phyloP scores from a whole-genome alignment of 495 filamentous ascomycete species.

The Parathielavia hyrcaniae region DNA sequence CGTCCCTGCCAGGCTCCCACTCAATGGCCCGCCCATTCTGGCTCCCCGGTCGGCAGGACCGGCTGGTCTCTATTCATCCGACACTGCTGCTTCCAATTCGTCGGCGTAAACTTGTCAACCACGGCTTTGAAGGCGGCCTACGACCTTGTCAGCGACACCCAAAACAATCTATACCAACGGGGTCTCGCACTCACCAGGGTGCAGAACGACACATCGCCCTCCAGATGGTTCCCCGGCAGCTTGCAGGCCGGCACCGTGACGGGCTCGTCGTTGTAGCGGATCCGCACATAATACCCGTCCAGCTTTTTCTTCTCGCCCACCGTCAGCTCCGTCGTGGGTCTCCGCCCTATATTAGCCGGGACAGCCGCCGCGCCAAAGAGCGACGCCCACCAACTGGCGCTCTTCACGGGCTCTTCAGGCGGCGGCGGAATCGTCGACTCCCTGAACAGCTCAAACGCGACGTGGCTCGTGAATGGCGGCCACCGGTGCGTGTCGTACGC shows the following conservation, averaged over 20 bases:
- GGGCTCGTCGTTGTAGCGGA: slow-evolving; percentile 83
- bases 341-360: slow-evolving; percentile 46
- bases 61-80: slow-evolving; percentile 54
- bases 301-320: slow-evolving; percentile 48
- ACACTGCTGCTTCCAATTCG: slow-evolving; percentile 73
- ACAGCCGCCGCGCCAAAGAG: slow-evolving; percentile 35
- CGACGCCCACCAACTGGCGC: slow-evolving; percentile 45
- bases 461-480: slow-evolving; percentile 87
- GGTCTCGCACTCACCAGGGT: slow-evolving; percentile 57
- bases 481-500: slow-evolving; percentile 66
- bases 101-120: slow-evolving; percentile 82
- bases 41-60: slow-evolving; percentile 44
- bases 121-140: slow-evolving; percentile 86
- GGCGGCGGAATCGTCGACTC: slow-evolving; percentile 30
- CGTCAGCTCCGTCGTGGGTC: slow-evolving; percentile 43
- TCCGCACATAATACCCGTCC: slow-evolving; percentile 79
- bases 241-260: slow-evolving; percentile 78
- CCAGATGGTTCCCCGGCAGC: slow-evolving; percentile 69
- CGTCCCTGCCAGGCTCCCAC: background rate
- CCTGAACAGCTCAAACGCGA: slow-evolving; percentile 85
- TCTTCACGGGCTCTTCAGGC: slow-evolving; percentile 16
- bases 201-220: slow-evolving; percentile 87
- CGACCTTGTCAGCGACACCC: slow-evolving; percentile 1
- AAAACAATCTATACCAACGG: background rate
- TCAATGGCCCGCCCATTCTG: slow-evolving; percentile 52